Evolutionary conservation across 1,284 basidiomycete species (phyloP).

Genomic region (Ceratobasidium sp.): DNA sequence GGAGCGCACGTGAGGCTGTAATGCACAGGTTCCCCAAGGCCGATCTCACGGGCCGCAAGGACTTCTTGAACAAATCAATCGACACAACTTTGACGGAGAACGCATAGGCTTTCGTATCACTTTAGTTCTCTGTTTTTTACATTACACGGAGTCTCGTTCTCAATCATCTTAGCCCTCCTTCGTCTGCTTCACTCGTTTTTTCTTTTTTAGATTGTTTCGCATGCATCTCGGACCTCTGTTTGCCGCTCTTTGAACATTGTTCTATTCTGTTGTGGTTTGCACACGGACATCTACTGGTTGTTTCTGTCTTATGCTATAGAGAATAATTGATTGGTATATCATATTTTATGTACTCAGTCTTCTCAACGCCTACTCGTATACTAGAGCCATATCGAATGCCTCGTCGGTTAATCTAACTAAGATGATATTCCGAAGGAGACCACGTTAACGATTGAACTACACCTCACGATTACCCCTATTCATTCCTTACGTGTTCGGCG

Average conservation of each 20-base stretch:
- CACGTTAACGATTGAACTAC: too few relatives aligned
- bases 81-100: slow-evolving; percentile 73
- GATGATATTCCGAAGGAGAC: too few relatives aligned
- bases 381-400: too few relatives aligned
- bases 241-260: background rate
- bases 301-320: slow-evolving; percentile 4
- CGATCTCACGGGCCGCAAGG: slow-evolving; percentile 80
- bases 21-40: slow-evolving; percentile 90
- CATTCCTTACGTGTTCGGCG: too few relatives aligned
- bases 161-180: background rate
- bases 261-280: too few relatives aligned
- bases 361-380: too few relatives aligned
- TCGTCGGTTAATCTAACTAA: too few relatives aligned
- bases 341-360: too few relatives aligned
- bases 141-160: slow-evolving; percentile 33
- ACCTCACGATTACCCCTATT: too few relatives aligned
- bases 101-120: slow-evolving; percentile 27
- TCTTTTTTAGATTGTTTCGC: background rate
- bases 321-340: background rate
- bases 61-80: slow-evolving; percentile 91
- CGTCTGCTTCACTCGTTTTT: background rate
- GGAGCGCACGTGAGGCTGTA: slow-evolving; percentile 90
- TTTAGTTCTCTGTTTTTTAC: slow-evolving; percentile 14
- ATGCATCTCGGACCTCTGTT: slow-evolving; percentile 16
- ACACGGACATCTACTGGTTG: too few relatives aligned